Base-by-base conservation (phyloP, 805 yeast species). In the Candida hungchunana region DNA sequence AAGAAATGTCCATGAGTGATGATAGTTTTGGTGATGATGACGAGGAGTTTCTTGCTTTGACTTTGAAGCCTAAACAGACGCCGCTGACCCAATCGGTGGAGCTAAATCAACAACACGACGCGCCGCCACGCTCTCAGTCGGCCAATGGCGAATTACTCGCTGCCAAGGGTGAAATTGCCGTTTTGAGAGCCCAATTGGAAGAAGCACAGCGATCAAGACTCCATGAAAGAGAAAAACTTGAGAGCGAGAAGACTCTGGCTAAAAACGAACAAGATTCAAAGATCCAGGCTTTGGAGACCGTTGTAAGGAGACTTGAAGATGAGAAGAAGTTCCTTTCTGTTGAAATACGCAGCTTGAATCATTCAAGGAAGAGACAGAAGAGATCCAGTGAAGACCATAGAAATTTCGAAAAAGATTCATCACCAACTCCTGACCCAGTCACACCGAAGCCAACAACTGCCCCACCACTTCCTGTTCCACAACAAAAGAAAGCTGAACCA, bases 121-220 rank as follows among this genome's bases (percentile, higher is more conserved):
- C 37, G 52, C 52, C 48, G 45, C n/a, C n/a, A n/a, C n/a, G n/a
- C n/a, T n/a, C n/a, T n/a, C n/a, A n/a, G n/a, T n/a, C n/a, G n/a
- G n/a, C n/a, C n/a, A 50, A 37, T 42, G 51, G 34, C 30, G 62
- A 62, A 26, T 44, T 77, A n/a, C 66, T 64, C 36, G 61, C 69
- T 23, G 81, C 85, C 5, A 74, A 73, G 37, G 97, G 97, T 3
- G 96, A 89, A 51, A 78, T 84, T 24, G 79, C 93, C 11, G 79
- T 88, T 23, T 64, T 89, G 13, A 65, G 94, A 36, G 75, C 80
- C 8, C 85, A 79, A 49, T 31, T 43, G 2, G 26, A 37, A 9
- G 44, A 39, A 19, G 26, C 43, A 12, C 47, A 38, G 9, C 19
- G 88, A 36, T 75, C 77, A 9, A 83, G 79, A 47, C 60, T 83